Base-by-base conservation (phyloP, 805 yeast species). In the Candida qinlingensis region DNA sequence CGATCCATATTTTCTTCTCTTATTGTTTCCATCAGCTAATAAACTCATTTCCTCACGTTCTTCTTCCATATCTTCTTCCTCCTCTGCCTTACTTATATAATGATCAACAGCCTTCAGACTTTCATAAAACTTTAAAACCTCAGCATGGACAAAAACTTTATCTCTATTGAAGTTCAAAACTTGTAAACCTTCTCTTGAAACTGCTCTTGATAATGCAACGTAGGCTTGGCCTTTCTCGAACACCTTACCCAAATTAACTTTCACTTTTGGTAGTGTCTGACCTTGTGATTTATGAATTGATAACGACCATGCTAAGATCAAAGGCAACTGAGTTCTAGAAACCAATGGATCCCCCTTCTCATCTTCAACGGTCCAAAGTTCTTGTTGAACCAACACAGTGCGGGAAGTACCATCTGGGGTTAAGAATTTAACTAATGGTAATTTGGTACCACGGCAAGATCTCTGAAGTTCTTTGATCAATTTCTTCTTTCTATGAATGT, bases 201-300 rank as follows among this genome's bases (percentile, higher is more conserved):
- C 85, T 1, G 97, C 98, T 65, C 99, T 78, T 10, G 96, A 87
- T 33, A 94, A 69, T 0, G 98, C 99, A 31, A 94, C 99, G 62
- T 94, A 94, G 0, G 96, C 95, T 64, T 94, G 99, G 0, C 99
- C 99, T 46, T 80, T 82, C 61, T 91, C 98, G 66, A 92, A 92
- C 1, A 86, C 81, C 48, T 74, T 73, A 36, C 75, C 72, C 52
- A 92, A 73, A 63, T 94, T 96, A 6, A 92, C 96, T 53, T 76
- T 76, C 4, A 87, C 90, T 47, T 78, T 74, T 5, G 84, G 81
- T 40, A 90, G 66, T 0, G 98, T 87, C 66, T 92, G 91, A 1
- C 99, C 99, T 64, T 92, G 99, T 0, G 97, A 83, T 68, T 94
- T 92, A 63, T 94, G 99, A 41, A 94, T 91, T 0, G 97, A 90